Evolutionary conservation across 2,329 filamentous ascomycete species (phyloP).

Genomic region (Ceratocystiopsis minuta): DNA sequence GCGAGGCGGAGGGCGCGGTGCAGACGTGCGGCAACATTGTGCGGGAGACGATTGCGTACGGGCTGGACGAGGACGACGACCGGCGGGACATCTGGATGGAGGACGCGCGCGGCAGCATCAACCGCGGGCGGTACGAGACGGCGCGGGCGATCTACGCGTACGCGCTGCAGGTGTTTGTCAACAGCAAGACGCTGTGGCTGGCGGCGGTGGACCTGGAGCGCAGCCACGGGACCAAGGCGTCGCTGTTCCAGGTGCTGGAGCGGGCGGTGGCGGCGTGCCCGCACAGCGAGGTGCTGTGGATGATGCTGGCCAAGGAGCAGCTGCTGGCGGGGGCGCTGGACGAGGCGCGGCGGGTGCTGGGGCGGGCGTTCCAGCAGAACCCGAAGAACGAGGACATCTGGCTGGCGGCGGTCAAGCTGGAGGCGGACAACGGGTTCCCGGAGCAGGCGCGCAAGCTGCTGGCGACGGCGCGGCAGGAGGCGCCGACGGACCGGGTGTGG

Average conservation of each 20-base stretch:
- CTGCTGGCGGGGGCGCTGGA: conserved; percentile 79
- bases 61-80: conserved; percentile 88
- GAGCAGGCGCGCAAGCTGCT: conserved; percentile 71
- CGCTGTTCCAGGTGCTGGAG: conserved; percentile 69
- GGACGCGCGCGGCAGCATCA: conserved; percentile 69
- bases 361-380: conserved; percentile 81
- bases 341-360: conserved; percentile 70
- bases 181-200: conserved; percentile 74
- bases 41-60: conserved; percentile 80
- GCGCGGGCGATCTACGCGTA: conserved; percentile 89
- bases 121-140: conserved; percentile 69
- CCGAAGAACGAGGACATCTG: conserved; percentile 97
- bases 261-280: conserved; percentile 90
- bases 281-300: conserved; percentile 80
- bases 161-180: conserved; percentile 73
- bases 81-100: conserved; percentile 92
- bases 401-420: conserved; percentile 88
- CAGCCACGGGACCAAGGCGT: conserved; percentile 58
- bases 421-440: conserved; percentile 72
- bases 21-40: conserved; percentile 82
- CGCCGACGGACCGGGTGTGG: conserved; percentile 90
- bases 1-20: conserved; percentile 77
- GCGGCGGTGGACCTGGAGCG: conserved; percentile 83
- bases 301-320: conserved; percentile 89
- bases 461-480: conserved; percentile 65